Percentiles rank a stretch among this genome's conserved stretches.
These are phyloP conservation scores for Tetrapisispora iriomotensis DNA, from an alignment of 805 yeast genomes.

Conservation along the genomic window DNA sequence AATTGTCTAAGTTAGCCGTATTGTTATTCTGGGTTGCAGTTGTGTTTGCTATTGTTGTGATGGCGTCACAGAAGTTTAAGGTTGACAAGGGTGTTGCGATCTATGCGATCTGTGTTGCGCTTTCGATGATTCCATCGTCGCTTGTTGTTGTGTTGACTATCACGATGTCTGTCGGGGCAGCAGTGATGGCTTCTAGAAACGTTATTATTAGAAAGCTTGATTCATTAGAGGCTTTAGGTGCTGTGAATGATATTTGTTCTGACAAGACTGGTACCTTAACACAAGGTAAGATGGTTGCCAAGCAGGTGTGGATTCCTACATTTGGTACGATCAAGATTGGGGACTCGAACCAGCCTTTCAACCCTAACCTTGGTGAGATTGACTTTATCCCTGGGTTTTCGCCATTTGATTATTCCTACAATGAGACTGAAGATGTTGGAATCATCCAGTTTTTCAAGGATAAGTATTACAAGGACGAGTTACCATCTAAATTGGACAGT, in stretches of 20 bases:
- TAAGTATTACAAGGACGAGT: slow-evolving; percentile 8
- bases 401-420: slow-evolving; percentile 29
- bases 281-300: slow-evolving; percentile 83
- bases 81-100: slow-evolving; percentile 79
- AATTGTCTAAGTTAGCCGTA: slow-evolving; percentile 68
- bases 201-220: slow-evolving; percentile 93
- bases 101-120: slow-evolving; percentile 89
- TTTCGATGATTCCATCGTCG: slow-evolving; percentile 98
- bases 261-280: slow-evolving; percentile 90
- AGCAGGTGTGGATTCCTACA: slow-evolving; percentile 73
- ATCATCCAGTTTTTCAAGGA: slow-evolving; percentile 19
- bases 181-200: slow-evolving; percentile 87
- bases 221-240: slow-evolving; percentile 87
- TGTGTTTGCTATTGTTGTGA: slow-evolving; percentile 74
- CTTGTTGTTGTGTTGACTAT: slow-evolving; percentile 95
- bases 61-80: slow-evolving; percentile 69
- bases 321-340: slow-evolving; percentile 57
- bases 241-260: slow-evolving; percentile 86
- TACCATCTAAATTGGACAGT: slow-evolving; percentile 15
- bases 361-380: slow-evolving; percentile 92
- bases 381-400: slow-evolving; percentile 63
- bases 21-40: slow-evolving; percentile 66
- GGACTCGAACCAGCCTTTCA: slow-evolving; percentile 65
- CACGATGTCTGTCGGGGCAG: slow-evolving; percentile 89
- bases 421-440: slow-evolving; percentile 25